Base-by-base conservation (phyloP, 2,329 filamentous ascomycete species). In the Botryosphaeria dothidea region DNA sequence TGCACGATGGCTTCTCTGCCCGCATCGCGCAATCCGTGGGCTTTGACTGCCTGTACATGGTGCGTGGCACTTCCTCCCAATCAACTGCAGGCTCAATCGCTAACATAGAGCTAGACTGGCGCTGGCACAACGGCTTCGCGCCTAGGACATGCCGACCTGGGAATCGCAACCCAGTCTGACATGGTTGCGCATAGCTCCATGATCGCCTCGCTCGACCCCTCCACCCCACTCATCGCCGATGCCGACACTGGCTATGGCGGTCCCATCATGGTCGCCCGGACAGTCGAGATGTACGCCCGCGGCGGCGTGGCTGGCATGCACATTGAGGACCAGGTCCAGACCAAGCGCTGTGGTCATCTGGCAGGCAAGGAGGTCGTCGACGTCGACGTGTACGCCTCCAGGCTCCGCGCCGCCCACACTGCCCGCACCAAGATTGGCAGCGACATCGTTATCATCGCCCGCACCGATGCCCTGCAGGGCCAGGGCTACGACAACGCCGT, bases 1-100 rank as follows among this genome's bases (percentile, higher is more conserved):
- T 91, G 2, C 90, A 90, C 71, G 88, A 91, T 79, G 88, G 88
- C 13, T 83, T 90, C 63, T 87, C 86, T 2, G 87, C 88, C 0
- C 81, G 88, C 0, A 84, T 91, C 65, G 87, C 88, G 1, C 79
- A 89, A 23, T 78, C 82, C 46, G 80, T 85, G n/a, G 88, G 87
- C 4, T 90, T 89, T 66, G 84, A 89, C 52, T 84, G 81, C 64
- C 73, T 90, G 43, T 91, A 91, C 78, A 90, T 91, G 88, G 87
- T 88, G 76, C 49, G 79, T 17, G 3, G 27, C 38, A 11, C 19
- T 48, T 66, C 29, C 54, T 66, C 11, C 29, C 36, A 3, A 25
- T 9, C 27, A 11, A 17, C 9, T 57, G 17, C 46, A 31, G 36
- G n/a, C 56, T 23, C 45, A 46, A 43, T 27, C 19, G 52, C 48